These are phyloP conservation scores for Nicotiana knightiana DNA, from an alignment of 257 asterid genomes.

Conservation along the genomic window DNA sequence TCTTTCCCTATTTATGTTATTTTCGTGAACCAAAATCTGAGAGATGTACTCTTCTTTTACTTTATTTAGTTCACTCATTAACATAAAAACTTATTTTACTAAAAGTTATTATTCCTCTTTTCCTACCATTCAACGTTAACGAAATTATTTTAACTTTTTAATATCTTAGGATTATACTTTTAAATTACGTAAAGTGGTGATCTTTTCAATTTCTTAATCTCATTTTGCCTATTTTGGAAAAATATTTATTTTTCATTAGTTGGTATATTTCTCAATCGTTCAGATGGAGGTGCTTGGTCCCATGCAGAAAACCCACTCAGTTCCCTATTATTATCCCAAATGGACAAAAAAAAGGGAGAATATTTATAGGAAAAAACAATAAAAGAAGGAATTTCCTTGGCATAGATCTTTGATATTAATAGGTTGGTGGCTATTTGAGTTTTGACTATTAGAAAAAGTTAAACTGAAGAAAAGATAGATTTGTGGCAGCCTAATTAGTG, in stretches of 20 bases:
- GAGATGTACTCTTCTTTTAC: no score
- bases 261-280: constrained; percentile 10
- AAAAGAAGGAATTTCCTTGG: neutral
- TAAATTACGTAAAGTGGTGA: neutral
- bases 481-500: neutral
- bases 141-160: no score
- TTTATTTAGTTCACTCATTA: neutral
- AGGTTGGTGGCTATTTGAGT: neutral
- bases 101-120: no score
- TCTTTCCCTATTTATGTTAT: no score
- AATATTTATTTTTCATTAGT: neutral
- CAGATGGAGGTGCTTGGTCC: neutral
- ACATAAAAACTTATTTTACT: no score
- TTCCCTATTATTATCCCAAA: no score
- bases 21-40: no score
- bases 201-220: neutral
- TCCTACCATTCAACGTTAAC: neutral
- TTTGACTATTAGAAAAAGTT: neutral
- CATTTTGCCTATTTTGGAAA: neutral
- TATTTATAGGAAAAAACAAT: neutral
- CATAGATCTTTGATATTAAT: neutral
- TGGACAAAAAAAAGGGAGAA: neutral
- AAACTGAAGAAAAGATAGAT: neutral
- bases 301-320: neutral
- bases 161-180: neutral